Conservation (phyloP, 306 rosid genomes). For the Alnus rubra region DNA sequence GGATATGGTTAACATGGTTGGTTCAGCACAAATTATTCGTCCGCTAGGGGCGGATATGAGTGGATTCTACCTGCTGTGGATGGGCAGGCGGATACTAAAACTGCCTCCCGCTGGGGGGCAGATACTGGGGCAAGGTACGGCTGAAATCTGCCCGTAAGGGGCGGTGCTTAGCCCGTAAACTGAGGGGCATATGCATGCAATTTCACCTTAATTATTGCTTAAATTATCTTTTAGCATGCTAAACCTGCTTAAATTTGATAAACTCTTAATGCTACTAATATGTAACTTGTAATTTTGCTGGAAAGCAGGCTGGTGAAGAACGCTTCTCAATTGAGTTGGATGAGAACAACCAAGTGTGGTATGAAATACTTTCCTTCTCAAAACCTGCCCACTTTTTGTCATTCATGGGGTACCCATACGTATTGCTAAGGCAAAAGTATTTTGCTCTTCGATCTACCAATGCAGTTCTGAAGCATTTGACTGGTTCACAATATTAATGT, state of each 20-base stretch:
- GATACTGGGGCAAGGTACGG: too few species aligned
- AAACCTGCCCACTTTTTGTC: constrained; percentile 81
- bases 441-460: constrained; percentile 79
- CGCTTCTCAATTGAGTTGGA: constrained; percentile 84
- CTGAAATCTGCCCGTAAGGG: too few species aligned
- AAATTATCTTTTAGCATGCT: constrained; percentile 5
- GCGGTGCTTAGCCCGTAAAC: background rate
- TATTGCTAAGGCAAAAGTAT: constrained; percentile 72
- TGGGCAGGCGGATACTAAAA: too few species aligned
- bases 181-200: background rate
- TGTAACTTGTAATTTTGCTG: constrained; percentile 9
- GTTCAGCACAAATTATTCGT: too few species aligned
- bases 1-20: too few species aligned
- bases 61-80: too few species aligned
- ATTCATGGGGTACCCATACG: constrained; percentile 82
- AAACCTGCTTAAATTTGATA: background rate
- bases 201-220: background rate
- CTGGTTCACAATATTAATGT: constrained; percentile 41
- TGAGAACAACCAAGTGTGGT: constrained; percentile 87
- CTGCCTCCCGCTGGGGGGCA: too few species aligned
- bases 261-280: background rate
- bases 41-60: too few species aligned
- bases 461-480: constrained; percentile 55
- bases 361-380: constrained; percentile 85
- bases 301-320: constrained; percentile 88